Conservation (phyloP, 176 grass and related monocot genomes). For the Typha latifolia region DNA sequence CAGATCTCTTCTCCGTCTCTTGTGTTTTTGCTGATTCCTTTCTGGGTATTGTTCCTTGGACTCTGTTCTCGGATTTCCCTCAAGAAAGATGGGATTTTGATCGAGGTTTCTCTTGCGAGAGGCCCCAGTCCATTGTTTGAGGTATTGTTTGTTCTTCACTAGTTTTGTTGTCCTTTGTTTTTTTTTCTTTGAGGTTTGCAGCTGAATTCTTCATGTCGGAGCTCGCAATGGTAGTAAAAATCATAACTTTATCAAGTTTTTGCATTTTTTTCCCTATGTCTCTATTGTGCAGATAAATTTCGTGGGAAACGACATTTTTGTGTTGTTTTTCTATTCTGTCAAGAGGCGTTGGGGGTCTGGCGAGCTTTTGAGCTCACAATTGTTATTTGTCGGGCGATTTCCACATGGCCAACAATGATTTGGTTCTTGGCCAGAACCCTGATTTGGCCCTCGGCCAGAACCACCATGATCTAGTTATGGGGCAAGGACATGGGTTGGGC, state of each 20-base stretch:
- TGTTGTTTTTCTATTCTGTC: not conserved
- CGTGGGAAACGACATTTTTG: too few species aligned
- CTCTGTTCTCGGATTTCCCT: too few species aligned
- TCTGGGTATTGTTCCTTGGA: not conserved
- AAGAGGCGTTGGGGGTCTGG: not conserved
- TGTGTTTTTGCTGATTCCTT: not conserved
- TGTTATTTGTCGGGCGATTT: conserved; percentile 7
- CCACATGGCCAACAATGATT: conserved; percentile 75
- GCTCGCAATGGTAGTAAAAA: not conserved
- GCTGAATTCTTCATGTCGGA: not conserved
- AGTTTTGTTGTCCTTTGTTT: not conserved
- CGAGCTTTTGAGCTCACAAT: conserved; percentile 2
- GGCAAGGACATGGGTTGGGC: conserved; percentile 40
- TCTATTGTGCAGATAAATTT: conserved; percentile 7
- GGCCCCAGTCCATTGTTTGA: not conserved
- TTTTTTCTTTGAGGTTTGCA: not conserved
- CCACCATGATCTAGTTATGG: conserved; percentile 52
- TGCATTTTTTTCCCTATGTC: too few species aligned
- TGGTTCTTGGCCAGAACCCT: conserved; percentile 73
- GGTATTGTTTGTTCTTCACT: not conserved
- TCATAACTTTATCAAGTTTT: not conserved
- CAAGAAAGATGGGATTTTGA: conserved; percentile 4
- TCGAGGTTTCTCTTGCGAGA: not conserved
- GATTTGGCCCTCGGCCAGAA: conserved; percentile 71
- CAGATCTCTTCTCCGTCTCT: not conserved